A percentile compares a stretch with the other conserved stretches of the same genome.
phyloP scores from a whole-genome alignment of 371 early-diverging fungal genomes.

The Batrachochytrium dendrobatidis region DNA sequence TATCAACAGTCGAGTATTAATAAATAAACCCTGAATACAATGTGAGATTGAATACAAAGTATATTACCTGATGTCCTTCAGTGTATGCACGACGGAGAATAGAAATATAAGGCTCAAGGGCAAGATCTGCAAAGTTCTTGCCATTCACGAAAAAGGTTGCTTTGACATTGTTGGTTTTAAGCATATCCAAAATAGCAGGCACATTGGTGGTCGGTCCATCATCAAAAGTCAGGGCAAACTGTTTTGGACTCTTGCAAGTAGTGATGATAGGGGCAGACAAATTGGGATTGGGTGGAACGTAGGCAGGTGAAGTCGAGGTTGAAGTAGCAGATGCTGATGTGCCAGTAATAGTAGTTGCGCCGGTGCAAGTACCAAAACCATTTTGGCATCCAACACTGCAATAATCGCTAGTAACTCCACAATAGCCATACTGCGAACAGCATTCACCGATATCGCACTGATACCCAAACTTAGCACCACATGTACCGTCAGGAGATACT shows the following conservation, averaged over 20 bases:
- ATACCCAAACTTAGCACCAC: neutral
- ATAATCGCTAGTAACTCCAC: neutral
- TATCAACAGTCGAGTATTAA: too few relatives aligned
- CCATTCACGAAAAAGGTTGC: conserved; percentile 69
- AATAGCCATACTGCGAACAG: neutral
- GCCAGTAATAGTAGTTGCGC: neutral
- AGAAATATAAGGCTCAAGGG: neutral
- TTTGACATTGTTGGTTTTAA: conserved; percentile 39
- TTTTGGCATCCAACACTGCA: neutral
- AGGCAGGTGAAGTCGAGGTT: neutral
- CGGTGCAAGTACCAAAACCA: neutral
- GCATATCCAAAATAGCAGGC: conserved; percentile 37
- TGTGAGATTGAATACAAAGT: neutral
- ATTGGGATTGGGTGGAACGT: neutral
- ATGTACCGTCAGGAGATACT: neutral
- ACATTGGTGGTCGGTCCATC: conserved; percentile 53
- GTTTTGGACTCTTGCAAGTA: neutral
- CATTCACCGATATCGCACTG: neutral
- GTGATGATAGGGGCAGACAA: neutral
- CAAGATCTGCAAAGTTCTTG: neutral
- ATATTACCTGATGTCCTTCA: conserved; percentile 15
- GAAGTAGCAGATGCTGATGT: neutral
- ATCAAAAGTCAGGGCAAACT: conserved; percentile 53
- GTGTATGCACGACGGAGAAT: neutral
- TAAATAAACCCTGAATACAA: too few relatives aligned